These are phyloP conservation scores for Pedinophyceae sp. DNA, from an alignment of 139 green algal species.

Conservation along the genomic window DNA sequence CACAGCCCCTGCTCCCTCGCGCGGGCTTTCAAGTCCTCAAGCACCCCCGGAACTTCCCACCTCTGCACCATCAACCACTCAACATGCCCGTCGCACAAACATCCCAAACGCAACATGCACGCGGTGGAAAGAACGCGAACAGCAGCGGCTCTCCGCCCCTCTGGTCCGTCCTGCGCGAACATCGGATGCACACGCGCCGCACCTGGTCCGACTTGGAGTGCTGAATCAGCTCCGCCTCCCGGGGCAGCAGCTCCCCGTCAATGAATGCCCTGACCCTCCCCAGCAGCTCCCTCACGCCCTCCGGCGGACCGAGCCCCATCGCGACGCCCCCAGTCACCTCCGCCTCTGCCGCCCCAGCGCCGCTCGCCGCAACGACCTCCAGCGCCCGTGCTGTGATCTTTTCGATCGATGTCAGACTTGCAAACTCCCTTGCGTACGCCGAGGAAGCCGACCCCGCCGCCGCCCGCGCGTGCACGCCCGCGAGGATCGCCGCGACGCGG, in stretches of 20 bases:
- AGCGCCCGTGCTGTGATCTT: slow-evolving; percentile 42
- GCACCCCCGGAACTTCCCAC: background rate
- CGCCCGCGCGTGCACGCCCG: slow-evolving; percentile 58
- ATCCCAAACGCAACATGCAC: too few relatives aligned
- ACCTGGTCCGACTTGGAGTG: background rate
- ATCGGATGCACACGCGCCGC: background rate
- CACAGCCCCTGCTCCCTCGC: slow-evolving; percentile 61
- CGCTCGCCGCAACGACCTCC: slow-evolving; percentile 17
- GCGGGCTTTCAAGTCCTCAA: slow-evolving; percentile 6
- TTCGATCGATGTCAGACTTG: slow-evolving; percentile 31
- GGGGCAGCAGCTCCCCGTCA: background rate
- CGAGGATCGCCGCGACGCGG: slow-evolving; percentile 75
- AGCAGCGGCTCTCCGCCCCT: too few relatives aligned
- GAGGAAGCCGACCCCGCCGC: slow-evolving; percentile 72
- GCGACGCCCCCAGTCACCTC: background rate
- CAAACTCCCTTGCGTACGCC: slow-evolving; percentile 33
- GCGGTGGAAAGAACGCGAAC: too few relatives aligned
- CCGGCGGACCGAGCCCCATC: background rate
- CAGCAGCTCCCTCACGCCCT: background rate
- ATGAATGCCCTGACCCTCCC: background rate
- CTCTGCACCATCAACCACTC: background rate
- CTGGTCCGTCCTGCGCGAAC: background rate
- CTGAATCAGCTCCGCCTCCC: background rate
- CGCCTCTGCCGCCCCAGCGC: too few relatives aligned
- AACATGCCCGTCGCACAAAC: too few relatives aligned